These are phyloP conservation scores for Hondaea fermentalgiana DNA, from an alignment of 108 stramenopile genomes.

Conservation along the genomic window DNA sequence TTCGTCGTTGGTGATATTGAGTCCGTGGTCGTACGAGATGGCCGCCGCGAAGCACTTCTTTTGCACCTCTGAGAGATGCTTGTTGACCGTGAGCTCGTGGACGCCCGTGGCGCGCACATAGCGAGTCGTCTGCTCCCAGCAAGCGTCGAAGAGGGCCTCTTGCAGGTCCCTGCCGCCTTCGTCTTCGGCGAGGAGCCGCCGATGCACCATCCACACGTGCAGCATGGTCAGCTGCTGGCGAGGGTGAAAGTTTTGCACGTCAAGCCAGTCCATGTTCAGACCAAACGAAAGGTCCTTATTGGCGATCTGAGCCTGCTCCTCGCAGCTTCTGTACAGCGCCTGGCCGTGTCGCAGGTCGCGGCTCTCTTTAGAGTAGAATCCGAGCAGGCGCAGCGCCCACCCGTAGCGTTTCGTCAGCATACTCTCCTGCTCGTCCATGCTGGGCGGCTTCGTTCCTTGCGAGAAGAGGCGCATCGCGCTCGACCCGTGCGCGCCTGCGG, in stretches of 20 bases:
- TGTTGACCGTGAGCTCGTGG: conserved; percentile 66
- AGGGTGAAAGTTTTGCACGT: conserved; percentile 62
- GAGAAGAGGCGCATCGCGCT: background rate
- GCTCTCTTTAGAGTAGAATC: background rate
- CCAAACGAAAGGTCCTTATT: background rate
- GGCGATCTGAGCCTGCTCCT: background rate
- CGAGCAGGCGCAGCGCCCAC: background rate
- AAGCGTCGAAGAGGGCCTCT: conserved; percentile 78
- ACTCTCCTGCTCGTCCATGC: background rate
- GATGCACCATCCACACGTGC: conserved; percentile 83
- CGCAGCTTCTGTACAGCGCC: background rate
- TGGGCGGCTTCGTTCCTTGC: background rate
- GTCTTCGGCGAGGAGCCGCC: conserved; percentile 58
- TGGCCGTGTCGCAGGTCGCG: background rate
- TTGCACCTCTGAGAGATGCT: conserved; percentile 73
- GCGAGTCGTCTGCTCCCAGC: conserved; percentile 70
- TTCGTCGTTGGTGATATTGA: conserved; percentile 51
- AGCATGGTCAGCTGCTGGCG: conserved; percentile 70
- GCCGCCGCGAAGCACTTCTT: conserved; percentile 68
- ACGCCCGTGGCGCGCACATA: conserved; percentile 69
- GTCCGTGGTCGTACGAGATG: conserved; percentile 72
- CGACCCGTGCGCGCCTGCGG: background rate
- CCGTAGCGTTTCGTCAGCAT: background rate
- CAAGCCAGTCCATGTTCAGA: background rate
- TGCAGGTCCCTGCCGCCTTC: conserved; percentile 42